Evolutionary conservation across 2,329 filamentous ascomycete genomes (phyloP).

Genomic region (Pyricularia pennisetigena): DNA sequence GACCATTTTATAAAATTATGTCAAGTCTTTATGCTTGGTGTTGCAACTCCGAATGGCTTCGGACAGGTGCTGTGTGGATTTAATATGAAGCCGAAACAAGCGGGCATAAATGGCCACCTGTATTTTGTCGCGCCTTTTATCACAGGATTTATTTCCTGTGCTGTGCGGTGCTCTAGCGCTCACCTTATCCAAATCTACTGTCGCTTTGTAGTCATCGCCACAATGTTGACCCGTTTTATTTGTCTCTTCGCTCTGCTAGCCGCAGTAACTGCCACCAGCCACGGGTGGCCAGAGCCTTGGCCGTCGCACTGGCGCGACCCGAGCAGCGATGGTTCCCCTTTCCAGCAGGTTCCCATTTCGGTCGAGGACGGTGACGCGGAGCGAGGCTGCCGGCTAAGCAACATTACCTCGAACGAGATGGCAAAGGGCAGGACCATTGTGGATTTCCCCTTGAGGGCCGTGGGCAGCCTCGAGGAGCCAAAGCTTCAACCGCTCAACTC

Average conservation of each 20-base stretch:
- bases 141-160: no score
- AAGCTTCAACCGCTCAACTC: background rate
- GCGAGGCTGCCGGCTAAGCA: background rate
- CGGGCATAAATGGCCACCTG: no score
- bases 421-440: background rate
- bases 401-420: background rate
- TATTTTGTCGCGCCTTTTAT: no score
- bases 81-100: background rate
- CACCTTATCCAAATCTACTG: no score
- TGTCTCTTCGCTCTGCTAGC: background rate
- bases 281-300: background rate
- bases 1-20: background rate
- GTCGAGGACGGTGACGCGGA: background rate
- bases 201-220: no score
- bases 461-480: background rate
- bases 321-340: background rate
- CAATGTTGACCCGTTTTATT: background rate
- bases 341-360: background rate
- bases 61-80: background rate
- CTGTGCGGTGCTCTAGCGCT: no score
- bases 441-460: background rate
- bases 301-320: background rate
- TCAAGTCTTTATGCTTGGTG: background rate
- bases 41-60: background rate
- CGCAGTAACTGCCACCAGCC: background rate